Base-by-base conservation (phyloP, 805 yeast species). In the Ogataea paradorogensis region DNA sequence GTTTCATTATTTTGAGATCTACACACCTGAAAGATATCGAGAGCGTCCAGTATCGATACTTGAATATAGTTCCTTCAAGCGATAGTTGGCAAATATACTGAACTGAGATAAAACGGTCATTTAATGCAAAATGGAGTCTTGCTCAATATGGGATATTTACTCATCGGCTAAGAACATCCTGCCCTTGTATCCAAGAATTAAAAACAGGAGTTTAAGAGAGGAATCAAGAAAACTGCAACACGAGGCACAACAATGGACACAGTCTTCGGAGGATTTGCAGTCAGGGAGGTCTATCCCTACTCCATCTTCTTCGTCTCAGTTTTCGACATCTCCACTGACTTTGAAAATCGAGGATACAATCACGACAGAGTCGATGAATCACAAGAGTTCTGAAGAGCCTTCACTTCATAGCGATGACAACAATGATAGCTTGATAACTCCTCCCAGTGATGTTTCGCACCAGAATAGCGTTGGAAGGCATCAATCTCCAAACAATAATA, bases 91-190 rank as follows among this genome's bases (percentile, higher is more conserved):
- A 29, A 29, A 15, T 5, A 4, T 6, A 30, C 6, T 18, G 20
- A 21, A 15, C 21, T 5, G 9, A 13, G 14, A 27, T 27, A n/a
- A 27, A 9, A 26, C 15, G 13, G 3, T 15, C 18, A 15, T 28
- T 23, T 20, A 28, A 15, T 24, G 25, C 31, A 46, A 31, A 27
- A 57, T 56, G 58, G 59, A 54, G 39, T 37, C 55, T 20, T 51
- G 55, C 21, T 59, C 67, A 10, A 62, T 63, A 25, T 63, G 68
- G 68, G 66, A 60, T 33, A 58, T 63, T 1, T 63, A 63, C 36
- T 41, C 58, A 15, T 52, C 59, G 15, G 66, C 67, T 2, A 61
- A 50, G 32, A 59, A 55, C 27, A 32, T 63, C 8, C 40, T 63
- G 11, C 63, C 62, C 4, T 46, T 63, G 7, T 62, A 59, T 35